Percentiles rank a stretch among this genome's conserved stretches.
Conservation (phyloP, 2,329 filamentous ascomycete species). For the Ophidiomyces ophidiicola region DNA sequence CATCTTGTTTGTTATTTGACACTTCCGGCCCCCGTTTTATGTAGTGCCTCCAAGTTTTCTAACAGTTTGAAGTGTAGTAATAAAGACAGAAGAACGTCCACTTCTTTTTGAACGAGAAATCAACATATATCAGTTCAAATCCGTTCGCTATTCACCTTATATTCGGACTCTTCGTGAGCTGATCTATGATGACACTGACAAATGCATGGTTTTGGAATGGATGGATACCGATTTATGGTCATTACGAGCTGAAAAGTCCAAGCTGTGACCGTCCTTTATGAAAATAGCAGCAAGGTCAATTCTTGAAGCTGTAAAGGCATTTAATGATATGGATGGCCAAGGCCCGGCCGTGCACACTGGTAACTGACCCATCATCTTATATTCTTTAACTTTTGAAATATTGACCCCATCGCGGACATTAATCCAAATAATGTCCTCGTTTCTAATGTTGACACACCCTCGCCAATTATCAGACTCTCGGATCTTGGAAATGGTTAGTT, state of each 20-base stretch:
- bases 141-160: constrained; percentile 7
- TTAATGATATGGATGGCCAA: constrained; percentile 15
- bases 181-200: constrained; percentile 12
- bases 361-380: not conserved
- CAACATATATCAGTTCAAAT: constrained; percentile 10
- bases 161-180: constrained; percentile 11
- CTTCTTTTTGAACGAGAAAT: constrained; percentile 5
- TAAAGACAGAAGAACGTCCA: constrained; percentile 7
- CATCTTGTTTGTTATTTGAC: too few relatives aligned
- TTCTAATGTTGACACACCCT: constrained; percentile 4
- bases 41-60: constrained; percentile 7
- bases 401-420: constrained; percentile 6
- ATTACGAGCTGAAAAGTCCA: not conserved
- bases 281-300: constrained; percentile 11
- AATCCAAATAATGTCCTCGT: constrained; percentile 15
- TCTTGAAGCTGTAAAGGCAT: constrained; percentile 11
- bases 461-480: constrained; percentile 10
- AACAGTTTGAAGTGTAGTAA: constrained; percentile 6
- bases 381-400: not conserved
- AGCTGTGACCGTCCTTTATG: constrained; percentile 2
- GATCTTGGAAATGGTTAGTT: constrained; percentile 9
- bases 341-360: constrained; percentile 11
- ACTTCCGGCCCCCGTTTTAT: not conserved
- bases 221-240: constrained; percentile 14
- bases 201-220: constrained; percentile 14